Evolutionary conservation across 2,329 filamentous ascomycete species (phyloP).

Genomic region (Alternaria novae-zelandiae): DNA sequence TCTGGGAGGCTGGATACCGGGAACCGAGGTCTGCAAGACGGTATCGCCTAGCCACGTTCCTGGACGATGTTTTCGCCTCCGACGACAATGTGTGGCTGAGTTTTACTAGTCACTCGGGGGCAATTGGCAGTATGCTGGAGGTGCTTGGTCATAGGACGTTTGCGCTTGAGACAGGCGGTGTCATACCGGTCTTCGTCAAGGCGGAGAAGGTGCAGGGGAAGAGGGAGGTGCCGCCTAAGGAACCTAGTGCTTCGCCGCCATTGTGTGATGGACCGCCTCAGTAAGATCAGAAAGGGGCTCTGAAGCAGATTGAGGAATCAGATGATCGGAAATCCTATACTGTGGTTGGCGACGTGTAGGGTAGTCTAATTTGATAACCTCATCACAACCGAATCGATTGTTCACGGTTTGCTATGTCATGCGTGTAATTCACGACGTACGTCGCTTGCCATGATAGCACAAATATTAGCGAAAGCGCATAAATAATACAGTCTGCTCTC

Average conservation of each 20-base stretch:
- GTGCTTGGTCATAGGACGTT: constrained; percentile 67
- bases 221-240: constrained; percentile 32
- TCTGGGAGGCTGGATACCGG: constrained; percentile 56
- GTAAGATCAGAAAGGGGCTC: background rate
- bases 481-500: background rate
- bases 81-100: constrained; percentile 57
- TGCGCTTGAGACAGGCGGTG: constrained; percentile 67
- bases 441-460: background rate
- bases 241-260: constrained; percentile 43
- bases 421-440: background rate
- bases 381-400: background rate
- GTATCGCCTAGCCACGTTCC: constrained; percentile 42
- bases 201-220: constrained; percentile 55
- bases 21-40: constrained; percentile 34
- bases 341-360: background rate
- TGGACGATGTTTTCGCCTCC: constrained; percentile 61
- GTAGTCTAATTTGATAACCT: background rate
- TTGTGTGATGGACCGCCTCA: constrained; percentile 32
- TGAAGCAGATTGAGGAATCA: background rate
- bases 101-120: constrained; percentile 65
- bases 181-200: constrained; percentile 71
- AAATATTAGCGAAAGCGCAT: background rate
- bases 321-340: background rate
- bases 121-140: constrained; percentile 61
- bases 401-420: background rate